Percentiles rank a stretch among this genome's conserved stretches.
phyloP scores from a whole-genome alignment of 169 alveolate genomes.

The Theileria parva region DNA sequence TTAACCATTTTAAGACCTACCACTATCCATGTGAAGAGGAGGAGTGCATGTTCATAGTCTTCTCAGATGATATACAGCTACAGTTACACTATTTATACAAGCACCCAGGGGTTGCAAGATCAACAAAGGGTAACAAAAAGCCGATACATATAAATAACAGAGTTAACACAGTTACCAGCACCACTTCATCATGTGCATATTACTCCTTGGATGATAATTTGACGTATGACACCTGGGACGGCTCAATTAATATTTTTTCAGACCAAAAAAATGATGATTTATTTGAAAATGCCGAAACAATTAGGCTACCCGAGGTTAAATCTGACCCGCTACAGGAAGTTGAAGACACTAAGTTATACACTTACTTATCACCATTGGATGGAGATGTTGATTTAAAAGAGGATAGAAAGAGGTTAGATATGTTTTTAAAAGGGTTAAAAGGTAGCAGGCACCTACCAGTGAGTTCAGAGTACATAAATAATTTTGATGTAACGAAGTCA shows the following conservation, averaged over 20 bases:
- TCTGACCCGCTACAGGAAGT: not conserved
- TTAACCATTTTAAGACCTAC: constrained; percentile 43
- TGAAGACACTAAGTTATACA: not conserved
- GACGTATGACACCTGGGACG: constrained; percentile 19
- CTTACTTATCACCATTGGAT: not conserved
- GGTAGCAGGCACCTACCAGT: constrained; percentile 3
- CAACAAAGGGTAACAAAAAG: not conserved
- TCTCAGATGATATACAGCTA: constrained; percentile 57
- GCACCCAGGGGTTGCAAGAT: constrained; percentile 36
- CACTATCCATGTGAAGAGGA: constrained; percentile 68
- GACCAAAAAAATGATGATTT: not conserved
- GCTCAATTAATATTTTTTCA: constrained; percentile 3
- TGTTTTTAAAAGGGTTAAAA: not conserved
- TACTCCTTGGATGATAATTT: not conserved
- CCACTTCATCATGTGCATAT: not conserved
- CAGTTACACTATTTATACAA: constrained; percentile 60
- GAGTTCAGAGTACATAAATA: constrained; percentile 10
- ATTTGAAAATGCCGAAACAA: not conserved
- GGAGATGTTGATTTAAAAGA: not conserved
- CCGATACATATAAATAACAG: not conserved
- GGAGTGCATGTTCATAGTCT: constrained; percentile 63
- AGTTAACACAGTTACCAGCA: not conserved
- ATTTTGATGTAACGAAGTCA: constrained; percentile 18
- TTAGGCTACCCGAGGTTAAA: not conserved
- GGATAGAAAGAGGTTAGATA: not conserved